A percentile compares a stretch with the other conserved stretches of the same genome.
phyloP scores from a whole-genome alignment of 1,284 basidiomycete genomes.

The Ustilago esculenta region DNA sequence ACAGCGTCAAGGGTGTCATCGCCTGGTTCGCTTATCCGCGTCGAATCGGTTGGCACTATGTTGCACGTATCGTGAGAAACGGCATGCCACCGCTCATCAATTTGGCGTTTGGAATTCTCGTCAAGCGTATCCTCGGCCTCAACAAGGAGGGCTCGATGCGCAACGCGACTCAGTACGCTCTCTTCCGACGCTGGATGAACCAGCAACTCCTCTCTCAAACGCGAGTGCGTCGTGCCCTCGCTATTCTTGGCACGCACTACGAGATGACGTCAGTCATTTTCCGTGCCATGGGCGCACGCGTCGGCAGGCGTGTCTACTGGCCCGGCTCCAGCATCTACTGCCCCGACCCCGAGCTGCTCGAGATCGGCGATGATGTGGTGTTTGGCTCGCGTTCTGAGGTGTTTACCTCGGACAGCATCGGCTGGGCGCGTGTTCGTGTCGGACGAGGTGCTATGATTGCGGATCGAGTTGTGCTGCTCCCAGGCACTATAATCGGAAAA shows the following conservation, averaged over 20 bases:
- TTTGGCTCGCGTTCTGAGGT: constrained; percentile 67
- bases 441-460: constrained; percentile 67
- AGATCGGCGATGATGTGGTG: constrained; percentile 66
- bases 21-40: constrained; percentile 66
- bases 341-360: constrained; percentile 66
- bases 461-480: constrained; percentile 65
- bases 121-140: constrained; percentile 64
- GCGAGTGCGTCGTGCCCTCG: constrained; percentile 60
- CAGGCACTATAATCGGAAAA: constrained; percentile 63
- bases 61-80: constrained; percentile 64
- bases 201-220: constrained; percentile 62
- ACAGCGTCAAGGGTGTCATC: constrained; percentile 65
- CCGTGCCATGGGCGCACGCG: constrained; percentile 66
- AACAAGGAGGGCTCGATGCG: constrained; percentile 67
- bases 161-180: constrained; percentile 63
- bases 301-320: constrained; percentile 67
- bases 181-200: constrained; percentile 66
- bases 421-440: constrained; percentile 65
- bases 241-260: constrained; percentile 66
- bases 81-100: constrained; percentile 66
- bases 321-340: constrained; percentile 66
- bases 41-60: constrained; percentile 67
- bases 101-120: constrained; percentile 58
- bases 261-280: constrained; percentile 67
- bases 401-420: constrained; percentile 66